phyloP scores from a whole-genome alignment of 495 filamentous ascomycete genomes.

The Talaromyces wortmannii region DNA sequence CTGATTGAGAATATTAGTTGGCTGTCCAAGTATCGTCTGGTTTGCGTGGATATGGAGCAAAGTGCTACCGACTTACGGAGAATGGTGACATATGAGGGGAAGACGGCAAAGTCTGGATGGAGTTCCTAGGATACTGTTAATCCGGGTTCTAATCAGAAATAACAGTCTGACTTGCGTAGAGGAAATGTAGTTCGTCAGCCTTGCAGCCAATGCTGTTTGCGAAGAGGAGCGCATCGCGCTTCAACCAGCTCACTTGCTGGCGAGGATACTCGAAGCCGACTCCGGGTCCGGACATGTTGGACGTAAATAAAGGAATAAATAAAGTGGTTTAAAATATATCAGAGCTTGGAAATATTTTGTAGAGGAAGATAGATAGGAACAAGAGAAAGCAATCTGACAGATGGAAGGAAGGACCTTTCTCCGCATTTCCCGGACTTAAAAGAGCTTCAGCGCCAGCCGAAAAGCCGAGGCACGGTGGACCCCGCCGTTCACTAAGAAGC shows the following conservation, averaged over 20 bases:
- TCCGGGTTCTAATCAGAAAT: not conserved
- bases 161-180: conserved; percentile 54
- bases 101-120: conserved; percentile 74
- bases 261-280: conserved; percentile 73
- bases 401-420: not conserved
- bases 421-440: no score
- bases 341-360: not conserved
- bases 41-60: not conserved
- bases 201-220: conserved; percentile 81
- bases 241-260: conserved; percentile 70
- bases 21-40: not conserved
- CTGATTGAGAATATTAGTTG: conserved; percentile 21
- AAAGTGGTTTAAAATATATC: not conserved
- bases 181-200: conserved; percentile 81
- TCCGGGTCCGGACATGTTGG: conserved; percentile 52
- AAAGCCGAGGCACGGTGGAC: not conserved
- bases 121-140: conserved; percentile 51
- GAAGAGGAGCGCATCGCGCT: conserved; percentile 81
- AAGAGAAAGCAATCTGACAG: not conserved
- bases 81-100: conserved; percentile 81
- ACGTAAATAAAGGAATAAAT: not conserved
- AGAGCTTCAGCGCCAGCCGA: not conserved
- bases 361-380: not conserved
- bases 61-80: conserved; percentile 48
- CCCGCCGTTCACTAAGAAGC: not conserved